phyloP scores from a whole-genome alignment of 2,329 filamentous ascomycete genomes.

The Graphium sp. region DNA sequence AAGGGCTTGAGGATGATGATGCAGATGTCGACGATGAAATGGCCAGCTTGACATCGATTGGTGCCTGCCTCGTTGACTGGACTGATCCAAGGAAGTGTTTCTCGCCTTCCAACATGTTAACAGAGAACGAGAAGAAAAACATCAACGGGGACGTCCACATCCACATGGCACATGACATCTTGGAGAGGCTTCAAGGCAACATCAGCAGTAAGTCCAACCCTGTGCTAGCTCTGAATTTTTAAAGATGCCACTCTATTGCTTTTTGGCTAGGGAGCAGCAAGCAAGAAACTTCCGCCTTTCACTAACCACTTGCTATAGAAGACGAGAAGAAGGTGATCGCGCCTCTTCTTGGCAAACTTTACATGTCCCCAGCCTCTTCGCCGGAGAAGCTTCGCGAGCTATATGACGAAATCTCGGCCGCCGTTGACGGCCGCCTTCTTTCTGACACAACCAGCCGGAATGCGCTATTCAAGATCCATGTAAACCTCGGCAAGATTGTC shows the following conservation, averaged over 20 bases:
- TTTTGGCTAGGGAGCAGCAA: neutral
- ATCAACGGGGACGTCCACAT: constrained; percentile 69
- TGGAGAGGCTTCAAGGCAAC: constrained; percentile 55
- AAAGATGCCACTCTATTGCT: neutral
- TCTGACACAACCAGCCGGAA: constrained; percentile 46
- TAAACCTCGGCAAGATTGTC: constrained; percentile 50
- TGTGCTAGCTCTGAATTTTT: too few species aligned
- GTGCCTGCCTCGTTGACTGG: constrained; percentile 80
- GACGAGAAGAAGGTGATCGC: constrained; percentile 77
- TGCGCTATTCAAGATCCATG: constrained; percentile 50
- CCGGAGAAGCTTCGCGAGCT: constrained; percentile 39
- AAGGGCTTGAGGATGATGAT: constrained; percentile 57
- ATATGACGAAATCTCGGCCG: constrained; percentile 40
- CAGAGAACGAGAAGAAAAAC: constrained; percentile 42
- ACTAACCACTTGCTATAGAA: constrained; percentile 28
- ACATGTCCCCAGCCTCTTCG: constrained; percentile 52
- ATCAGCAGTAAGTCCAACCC: constrained; percentile 41
- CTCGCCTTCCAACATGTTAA: constrained; percentile 25
- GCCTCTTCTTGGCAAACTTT: constrained; percentile 65
- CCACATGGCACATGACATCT: constrained; percentile 56
- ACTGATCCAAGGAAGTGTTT: constrained; percentile 77
- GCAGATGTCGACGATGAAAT: constrained; percentile 62
- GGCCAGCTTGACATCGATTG: constrained; percentile 62
- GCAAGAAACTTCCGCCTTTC: constrained; percentile 1
- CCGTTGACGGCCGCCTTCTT: constrained; percentile 44